Conservation (phyloP, 2,329 filamentous ascomycete species). For the Microdochium bolleyi region DNA sequence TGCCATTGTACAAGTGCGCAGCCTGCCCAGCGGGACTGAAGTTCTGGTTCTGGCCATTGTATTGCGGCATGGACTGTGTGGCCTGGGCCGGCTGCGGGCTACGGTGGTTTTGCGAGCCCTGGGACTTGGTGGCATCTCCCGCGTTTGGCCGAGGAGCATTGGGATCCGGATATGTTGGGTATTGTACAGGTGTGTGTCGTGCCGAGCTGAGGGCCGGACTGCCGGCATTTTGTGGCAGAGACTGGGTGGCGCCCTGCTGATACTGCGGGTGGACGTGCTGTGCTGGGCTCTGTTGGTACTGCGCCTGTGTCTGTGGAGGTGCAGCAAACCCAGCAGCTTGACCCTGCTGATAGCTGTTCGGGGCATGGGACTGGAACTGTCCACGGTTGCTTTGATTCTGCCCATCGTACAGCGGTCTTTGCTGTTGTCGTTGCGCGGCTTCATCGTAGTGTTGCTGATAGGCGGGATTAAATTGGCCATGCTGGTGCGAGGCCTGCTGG, state of each 20-base stretch:
- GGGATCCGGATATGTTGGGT: not conserved
- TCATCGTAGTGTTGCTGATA: not conserved
- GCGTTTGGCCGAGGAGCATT: not conserved
- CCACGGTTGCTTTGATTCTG: not conserved
- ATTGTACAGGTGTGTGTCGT: not conserved
- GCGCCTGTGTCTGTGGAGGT: not conserved
- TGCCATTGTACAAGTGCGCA: not conserved
- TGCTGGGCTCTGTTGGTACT: not conserved
- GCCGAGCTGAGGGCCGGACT: not conserved
- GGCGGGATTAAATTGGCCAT: not conserved
- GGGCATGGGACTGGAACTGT: not conserved
- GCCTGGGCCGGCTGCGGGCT: not conserved
- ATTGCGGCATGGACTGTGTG: not conserved
- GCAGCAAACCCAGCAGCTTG: not conserved
- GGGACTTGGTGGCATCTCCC: not conserved
- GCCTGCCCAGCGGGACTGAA: not conserved
- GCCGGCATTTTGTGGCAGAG: not conserved
- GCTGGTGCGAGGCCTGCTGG: not conserved
- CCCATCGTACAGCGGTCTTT: slow-evolving; percentile 7
- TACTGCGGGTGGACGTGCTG: not conserved
- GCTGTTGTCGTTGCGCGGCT: slow-evolving; percentile 1
- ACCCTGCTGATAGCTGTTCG: not conserved
- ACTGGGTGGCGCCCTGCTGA: not conserved
- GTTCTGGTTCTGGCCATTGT: not conserved
- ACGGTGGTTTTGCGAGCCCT: not conserved